Evolutionary conservation across 2,329 filamentous ascomycete genomes (phyloP).

Genomic region (Cytospora piceicola): DNA sequence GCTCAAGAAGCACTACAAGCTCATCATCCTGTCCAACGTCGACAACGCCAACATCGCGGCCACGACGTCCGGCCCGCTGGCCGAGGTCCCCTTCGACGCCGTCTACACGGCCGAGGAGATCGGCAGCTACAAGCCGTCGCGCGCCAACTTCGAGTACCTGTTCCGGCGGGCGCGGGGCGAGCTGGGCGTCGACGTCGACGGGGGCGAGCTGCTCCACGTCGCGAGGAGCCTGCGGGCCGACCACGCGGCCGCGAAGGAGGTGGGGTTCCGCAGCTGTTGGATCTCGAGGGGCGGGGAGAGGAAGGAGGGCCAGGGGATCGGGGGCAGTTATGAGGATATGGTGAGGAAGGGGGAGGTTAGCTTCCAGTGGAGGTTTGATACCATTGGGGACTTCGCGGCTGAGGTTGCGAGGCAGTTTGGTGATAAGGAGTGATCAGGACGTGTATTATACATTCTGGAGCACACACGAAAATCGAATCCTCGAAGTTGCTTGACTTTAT

Average conservation of each 20-base stretch:
- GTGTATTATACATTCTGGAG: background rate
- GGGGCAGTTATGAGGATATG: slow-evolving; percentile 31
- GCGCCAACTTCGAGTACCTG: slow-evolving; percentile 68
- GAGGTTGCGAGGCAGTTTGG: slow-evolving; percentile 47
- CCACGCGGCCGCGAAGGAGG: slow-evolving; percentile 64
- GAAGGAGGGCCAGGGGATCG: slow-evolving; percentile 33
- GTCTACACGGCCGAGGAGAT: slow-evolving; percentile 73
- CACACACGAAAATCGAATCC: background rate
- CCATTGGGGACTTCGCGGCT: slow-evolving; percentile 44
- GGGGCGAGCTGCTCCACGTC: slow-evolving; percentile 65
- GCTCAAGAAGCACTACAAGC: slow-evolving; percentile 54
- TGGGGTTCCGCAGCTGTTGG: slow-evolving; percentile 67
- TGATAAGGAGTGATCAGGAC: slow-evolving; percentile 9
- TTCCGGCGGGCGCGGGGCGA: slow-evolving; percentile 55
- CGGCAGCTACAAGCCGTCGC: slow-evolving; percentile 71
- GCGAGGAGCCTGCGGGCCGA: slow-evolving; percentile 71
- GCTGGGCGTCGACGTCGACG: slow-evolving; percentile 55
- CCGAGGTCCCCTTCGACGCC: slow-evolving; percentile 59
- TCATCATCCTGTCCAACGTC: slow-evolving; percentile 65
- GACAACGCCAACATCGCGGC: slow-evolving; percentile 48
- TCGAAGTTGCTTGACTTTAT: background rate
- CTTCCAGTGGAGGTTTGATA: slow-evolving; percentile 45
- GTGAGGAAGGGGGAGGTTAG: slow-evolving; percentile 37
- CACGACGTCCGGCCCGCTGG: slow-evolving; percentile 44
- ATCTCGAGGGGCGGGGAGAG: slow-evolving; percentile 58